Base-by-base conservation (phyloP, 208 protist genomes). In the Spongospora subterranea region DNA sequence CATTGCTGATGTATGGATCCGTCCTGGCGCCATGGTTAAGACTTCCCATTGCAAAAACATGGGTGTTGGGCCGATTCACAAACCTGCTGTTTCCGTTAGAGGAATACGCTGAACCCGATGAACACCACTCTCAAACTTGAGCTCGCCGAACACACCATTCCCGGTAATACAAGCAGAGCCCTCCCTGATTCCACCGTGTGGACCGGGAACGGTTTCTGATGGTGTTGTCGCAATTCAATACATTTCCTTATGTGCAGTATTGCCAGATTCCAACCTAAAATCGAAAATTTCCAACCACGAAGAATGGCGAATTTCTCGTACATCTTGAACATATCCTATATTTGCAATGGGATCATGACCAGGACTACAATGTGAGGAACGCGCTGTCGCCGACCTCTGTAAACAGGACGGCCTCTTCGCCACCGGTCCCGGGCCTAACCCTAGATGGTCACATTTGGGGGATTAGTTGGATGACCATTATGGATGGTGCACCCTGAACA, bases 101-200 rank as follows among this genome's bases (percentile, higher is more conserved):
- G 88, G 88, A 17, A 89, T 66, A 71, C 88, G 88, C 39, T 89
- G 88, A 39, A 89, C 88, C n/a, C 88, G 6, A 76, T 89, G 88
- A 17, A 89, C 88, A 66, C 88, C 88, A 39, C 46, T 89, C 39
- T 89, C 88, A 35, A 38, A 89, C 76, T 66, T 54, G 11, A 89
- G 39, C 17, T 6, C 29, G 71, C 53, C 53, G 35, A 77, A 89
- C 35, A 89, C 88, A 17, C n/a, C 88, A 6, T 43, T 40, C 32
- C 53, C 88, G 29, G 29, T n/a, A 39, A 66, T 89, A 41, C 17
- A 54, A 13, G 53, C 88, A 38, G 88, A 54, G 88, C 88, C 46
- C 29, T 89, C 88, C 6, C 46, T 71, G 35, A 89, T 71, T 17
- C 53, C 88, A 29, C 88, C 88, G 32, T 20, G 17, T 20, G 17